Evolutionary conservation across 1,284 basidiomycete genomes (phyloP).

Genomic region (Ceratobasidium sp.): DNA sequence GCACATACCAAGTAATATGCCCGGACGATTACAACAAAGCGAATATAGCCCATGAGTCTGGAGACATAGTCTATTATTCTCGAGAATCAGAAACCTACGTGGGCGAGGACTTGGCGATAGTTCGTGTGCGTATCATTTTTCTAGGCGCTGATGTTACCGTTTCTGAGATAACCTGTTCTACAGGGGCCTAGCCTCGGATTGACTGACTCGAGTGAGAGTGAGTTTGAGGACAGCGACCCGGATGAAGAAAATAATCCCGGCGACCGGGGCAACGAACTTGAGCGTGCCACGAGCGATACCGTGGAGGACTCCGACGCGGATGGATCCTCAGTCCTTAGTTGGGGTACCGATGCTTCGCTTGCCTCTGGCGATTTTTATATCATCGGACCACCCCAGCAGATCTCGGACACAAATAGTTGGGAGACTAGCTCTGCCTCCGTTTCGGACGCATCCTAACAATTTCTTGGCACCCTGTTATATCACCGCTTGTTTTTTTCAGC

Average conservation of each 20-base stretch:
- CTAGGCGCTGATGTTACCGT: background rate
- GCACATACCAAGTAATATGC: background rate
- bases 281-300: background rate
- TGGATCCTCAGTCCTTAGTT: background rate
- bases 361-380: background rate
- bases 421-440: background rate
- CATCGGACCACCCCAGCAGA: background rate
- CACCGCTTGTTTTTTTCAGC: too few species aligned
- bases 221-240: background rate
- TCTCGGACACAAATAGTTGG: background rate
- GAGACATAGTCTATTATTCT: background rate
- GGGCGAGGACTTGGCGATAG: background rate
- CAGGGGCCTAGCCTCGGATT: background rate
- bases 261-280: background rate
- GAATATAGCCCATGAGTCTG: background rate
- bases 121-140: background rate
- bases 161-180: background rate
- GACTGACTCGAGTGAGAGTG: background rate
- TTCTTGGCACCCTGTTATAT: background rate
- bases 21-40: background rate
- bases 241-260: background rate
- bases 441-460: background rate
- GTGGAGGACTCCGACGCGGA: background rate
- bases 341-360: background rate
- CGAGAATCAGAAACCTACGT: background rate